Evolutionary conservation across 164 flowering plant genomes (phyloP).

Genomic region (Chimonanthus praecox): DNA sequence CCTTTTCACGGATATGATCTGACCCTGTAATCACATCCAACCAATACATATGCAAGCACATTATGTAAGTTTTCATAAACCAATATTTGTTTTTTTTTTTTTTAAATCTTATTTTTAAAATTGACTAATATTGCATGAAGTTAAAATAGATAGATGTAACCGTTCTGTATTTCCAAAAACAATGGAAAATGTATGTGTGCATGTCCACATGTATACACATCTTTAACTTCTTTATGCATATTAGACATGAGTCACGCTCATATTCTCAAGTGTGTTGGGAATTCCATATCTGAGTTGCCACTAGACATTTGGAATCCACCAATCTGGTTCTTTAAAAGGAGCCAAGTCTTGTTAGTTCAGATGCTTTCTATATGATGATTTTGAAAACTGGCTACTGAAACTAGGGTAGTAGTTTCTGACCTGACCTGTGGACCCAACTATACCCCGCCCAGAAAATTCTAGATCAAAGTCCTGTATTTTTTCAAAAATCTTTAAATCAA

Average conservation of each 20-base stretch:
- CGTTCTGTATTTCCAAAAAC: background rate
- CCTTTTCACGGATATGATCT: conserved; percentile 96
- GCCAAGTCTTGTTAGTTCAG: background rate
- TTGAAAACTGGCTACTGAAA: background rate
- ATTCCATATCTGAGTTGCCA: background rate
- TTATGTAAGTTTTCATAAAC: background rate
- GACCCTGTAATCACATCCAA: conserved; percentile 48
- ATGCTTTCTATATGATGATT: background rate
- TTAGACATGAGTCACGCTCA: too few species aligned
- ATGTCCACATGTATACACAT: too few species aligned
- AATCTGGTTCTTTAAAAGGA: background rate
- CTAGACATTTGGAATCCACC: background rate
- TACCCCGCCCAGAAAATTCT: too few species aligned
- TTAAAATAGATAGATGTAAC: background rate
- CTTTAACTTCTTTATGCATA: too few species aligned
- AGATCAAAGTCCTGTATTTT: too few species aligned
- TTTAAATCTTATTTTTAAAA: too few species aligned
- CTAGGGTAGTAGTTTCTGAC: too few species aligned
- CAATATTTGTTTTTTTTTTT: too few species aligned
- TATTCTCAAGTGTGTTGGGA: background rate
- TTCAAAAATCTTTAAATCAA: too few species aligned
- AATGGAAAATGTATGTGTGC: background rate
- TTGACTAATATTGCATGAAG: background rate
- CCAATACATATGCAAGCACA: background rate
- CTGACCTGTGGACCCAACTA: too few species aligned